Conservation (phyloP, 176 grass and related monocot genomes). For the Secale cereale region DNA sequence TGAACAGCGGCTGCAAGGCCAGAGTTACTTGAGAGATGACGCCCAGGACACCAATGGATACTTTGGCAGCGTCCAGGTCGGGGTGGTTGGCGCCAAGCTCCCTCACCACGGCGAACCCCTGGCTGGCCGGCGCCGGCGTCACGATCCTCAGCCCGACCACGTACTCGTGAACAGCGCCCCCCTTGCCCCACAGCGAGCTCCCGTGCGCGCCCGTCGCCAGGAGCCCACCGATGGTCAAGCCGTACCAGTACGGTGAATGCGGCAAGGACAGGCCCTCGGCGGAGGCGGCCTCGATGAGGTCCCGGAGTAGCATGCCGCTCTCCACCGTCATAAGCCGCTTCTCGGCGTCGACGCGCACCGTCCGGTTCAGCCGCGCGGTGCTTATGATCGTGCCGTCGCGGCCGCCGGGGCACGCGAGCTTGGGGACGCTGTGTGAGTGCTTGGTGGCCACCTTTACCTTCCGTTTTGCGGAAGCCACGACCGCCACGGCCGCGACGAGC, state of each 20-base stretch:
- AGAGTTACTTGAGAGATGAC: background rate
- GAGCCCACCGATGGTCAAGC: background rate
- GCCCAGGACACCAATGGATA: background rate
- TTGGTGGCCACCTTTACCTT: slow-evolving; percentile 51
- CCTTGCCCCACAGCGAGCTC: background rate
- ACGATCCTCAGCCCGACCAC: background rate
- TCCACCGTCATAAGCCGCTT: background rate
- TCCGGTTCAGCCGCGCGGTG: slow-evolving; percentile 9
- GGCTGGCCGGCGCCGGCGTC: background rate
- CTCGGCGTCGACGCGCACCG: background rate
- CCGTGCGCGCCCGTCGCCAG: background rate
- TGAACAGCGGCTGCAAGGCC: background rate
- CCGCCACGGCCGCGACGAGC: slow-evolving; percentile 34
- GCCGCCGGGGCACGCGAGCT: slow-evolving; percentile 51
- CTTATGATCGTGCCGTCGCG: slow-evolving; percentile 39
- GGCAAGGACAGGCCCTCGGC: background rate
- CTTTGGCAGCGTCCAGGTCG: background rate
- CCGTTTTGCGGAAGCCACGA: background rate
- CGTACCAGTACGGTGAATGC: background rate
- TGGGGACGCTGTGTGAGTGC: slow-evolving; percentile 60
- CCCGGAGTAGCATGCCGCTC: background rate
- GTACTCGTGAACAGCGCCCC: background rate
- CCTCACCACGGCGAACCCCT: background rate
- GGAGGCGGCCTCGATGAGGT: background rate
- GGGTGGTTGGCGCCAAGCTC: background rate